Percentiles rank a stretch among this genome's conserved stretches.
Conservation (phyloP, 331 rosid species). For the Malus hybrid region DNA sequence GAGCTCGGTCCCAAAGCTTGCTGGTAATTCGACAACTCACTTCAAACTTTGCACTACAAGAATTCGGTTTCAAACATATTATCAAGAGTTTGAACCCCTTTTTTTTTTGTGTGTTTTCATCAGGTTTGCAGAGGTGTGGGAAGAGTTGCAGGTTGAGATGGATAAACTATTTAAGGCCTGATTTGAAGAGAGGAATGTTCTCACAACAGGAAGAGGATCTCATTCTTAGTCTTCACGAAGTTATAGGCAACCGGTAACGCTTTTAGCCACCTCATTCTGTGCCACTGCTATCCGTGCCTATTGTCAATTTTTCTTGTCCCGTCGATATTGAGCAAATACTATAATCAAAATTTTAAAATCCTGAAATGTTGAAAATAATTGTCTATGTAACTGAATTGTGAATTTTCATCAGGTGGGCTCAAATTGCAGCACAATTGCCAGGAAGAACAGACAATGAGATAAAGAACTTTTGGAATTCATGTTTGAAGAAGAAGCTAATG, state of each 20-base stretch:
- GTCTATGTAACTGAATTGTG: not conserved
- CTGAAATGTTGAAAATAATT: not conserved
- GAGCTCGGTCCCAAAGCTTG: slow-evolving; percentile 93
- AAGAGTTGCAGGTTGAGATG: slow-evolving; percentile 91
- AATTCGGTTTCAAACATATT: not conserved
- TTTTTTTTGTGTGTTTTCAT: not conserved
- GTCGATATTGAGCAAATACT: no score
- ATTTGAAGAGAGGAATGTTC: slow-evolving; percentile 89
- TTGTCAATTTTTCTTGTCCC: no score
- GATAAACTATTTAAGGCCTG: slow-evolving; percentile 91
- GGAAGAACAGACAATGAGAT: slow-evolving; percentile 98
- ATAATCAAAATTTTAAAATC: no score
- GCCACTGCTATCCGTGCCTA: no score
- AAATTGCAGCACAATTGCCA: slow-evolving; percentile 90
- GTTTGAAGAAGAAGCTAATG: slow-evolving; percentile 80
- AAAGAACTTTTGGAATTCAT: slow-evolving; percentile 92
- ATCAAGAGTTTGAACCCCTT: not conserved
- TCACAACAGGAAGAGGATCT: slow-evolving; percentile 84
- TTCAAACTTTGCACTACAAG: not conserved
- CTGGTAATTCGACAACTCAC: slow-evolving; percentile 36
- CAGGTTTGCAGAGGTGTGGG: slow-evolving; percentile 92
- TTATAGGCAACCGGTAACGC: slow-evolving; percentile 71
- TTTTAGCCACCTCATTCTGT: no score
- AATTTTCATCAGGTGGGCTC: slow-evolving; percentile 73
- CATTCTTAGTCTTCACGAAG: slow-evolving; percentile 70